These are phyloP conservation scores for Capronia epimyces DNA, from an alignment of 2,329 filamentous ascomycete species.

Conservation along the genomic window DNA sequence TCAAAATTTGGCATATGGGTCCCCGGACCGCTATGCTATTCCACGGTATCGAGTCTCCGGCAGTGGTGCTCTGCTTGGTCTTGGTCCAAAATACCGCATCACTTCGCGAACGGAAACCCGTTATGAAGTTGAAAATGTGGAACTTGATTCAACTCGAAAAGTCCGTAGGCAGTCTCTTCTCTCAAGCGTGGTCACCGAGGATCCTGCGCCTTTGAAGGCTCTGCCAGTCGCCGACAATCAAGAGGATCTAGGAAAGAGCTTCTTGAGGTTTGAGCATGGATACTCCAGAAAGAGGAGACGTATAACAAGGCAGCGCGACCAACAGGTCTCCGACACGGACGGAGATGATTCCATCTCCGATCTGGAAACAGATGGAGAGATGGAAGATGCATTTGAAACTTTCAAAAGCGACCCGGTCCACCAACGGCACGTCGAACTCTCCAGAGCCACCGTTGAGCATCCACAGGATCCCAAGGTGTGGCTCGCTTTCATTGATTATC, in stretches of 20 bases:
- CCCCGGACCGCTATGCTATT: constrained; percentile 64
- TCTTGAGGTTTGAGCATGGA: constrained; percentile 36
- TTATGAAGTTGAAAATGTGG: constrained; percentile 34
- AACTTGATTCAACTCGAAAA: constrained; percentile 36
- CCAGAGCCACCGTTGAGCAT: constrained; percentile 56
- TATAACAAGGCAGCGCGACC: constrained; percentile 23
- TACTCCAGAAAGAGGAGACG: constrained; percentile 18
- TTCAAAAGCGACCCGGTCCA: constrained; percentile 34
- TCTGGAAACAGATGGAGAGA: constrained; percentile 33
- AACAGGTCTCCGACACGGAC: constrained; percentile 37
- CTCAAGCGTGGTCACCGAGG: constrained; percentile 29
- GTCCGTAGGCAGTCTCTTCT: constrained; percentile 37
- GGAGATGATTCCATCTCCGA: constrained; percentile 47
- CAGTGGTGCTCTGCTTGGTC: constrained; percentile 63
- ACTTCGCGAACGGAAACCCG: constrained; percentile 59
- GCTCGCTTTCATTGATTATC: constrained; percentile 72
- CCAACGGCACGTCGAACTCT: constrained; percentile 51
- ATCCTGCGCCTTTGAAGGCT: constrained; percentile 28
- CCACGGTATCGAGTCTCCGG: constrained; percentile 67
- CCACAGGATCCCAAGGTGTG: constrained; percentile 67
- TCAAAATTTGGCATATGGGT: constrained; percentile 68
- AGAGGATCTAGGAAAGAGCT: constrained; percentile 18
- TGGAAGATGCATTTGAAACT: constrained; percentile 50
- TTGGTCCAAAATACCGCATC: constrained; percentile 56
- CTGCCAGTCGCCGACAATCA: constrained; percentile 24